A percentile compares a stretch with the other conserved stretches of the same genome.
These are phyloP conservation scores for Tricholomella constricta DNA, from an alignment of 768 basidiomycete species.

Conservation along the genomic window DNA sequence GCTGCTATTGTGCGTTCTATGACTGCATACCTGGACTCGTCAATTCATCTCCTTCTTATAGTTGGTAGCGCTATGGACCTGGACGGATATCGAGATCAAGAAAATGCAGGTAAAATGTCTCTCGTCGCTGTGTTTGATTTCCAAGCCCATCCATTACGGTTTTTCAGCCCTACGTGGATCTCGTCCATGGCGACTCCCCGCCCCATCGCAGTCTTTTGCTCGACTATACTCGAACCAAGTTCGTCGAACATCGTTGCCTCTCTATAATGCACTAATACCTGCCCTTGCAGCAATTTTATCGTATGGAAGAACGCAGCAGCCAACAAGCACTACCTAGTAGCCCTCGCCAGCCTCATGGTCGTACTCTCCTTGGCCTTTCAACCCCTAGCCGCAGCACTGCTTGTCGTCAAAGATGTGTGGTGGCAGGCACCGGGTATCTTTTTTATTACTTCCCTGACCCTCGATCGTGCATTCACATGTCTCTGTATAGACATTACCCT, in stretches of 20 bases:
- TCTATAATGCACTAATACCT: not conserved
- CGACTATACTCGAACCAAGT: slow-evolving; percentile 59
- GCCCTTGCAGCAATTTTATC: slow-evolving; percentile 41
- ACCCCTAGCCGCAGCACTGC: slow-evolving; percentile 52
- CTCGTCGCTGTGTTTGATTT: not conserved
- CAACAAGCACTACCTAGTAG: slow-evolving; percentile 55
- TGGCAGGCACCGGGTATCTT: slow-evolving; percentile 40
- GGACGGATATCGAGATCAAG: slow-evolving; percentile 61
- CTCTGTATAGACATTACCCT: slow-evolving; percentile 33
- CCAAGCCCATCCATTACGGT: not conserved
- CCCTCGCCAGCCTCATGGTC: slow-evolving; percentile 49
- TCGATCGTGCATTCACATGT: not conserved
- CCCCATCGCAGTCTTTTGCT: slow-evolving; percentile 53
- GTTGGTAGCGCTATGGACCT: slow-evolving; percentile 54
- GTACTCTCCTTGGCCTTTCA: slow-evolving; percentile 50
- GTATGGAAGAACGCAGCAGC: slow-evolving; percentile 47
- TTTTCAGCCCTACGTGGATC: slow-evolving; percentile 55
- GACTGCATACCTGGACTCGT: not conserved
- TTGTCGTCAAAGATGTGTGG: slow-evolving; percentile 50
- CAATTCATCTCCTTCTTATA: slow-evolving; percentile 15
- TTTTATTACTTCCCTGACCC: not conserved
- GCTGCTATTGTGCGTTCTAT: slow-evolving; percentile 41
- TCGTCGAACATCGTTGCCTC: slow-evolving; percentile 5
- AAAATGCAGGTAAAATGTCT: slow-evolving; percentile 47
- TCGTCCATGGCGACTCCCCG: slow-evolving; percentile 55